Evolutionary conservation across 176 grass and related monocot species (phyloP).

Genomic region (sorghum (Sorghum bicolor)): Sorghum_bicolor_NCBIv3 NC_012875.2:549501-550000

Average conservation of each 20-base stretch:
- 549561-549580: neutral
- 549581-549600: too few relatives aligned
- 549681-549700: neutral
- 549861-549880: slow-evolving; percentile 34
- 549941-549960: slow-evolving; percentile 2
- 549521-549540: slow-evolving; percentile 52
- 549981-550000: slow-evolving; percentile 26
- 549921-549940: neutral
- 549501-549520: slow-evolving; percentile 46
- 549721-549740: neutral
- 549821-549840: too few relatives aligned
- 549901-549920: slow-evolving; percentile 33
- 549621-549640: too few relatives aligned
- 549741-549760: neutral
- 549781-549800: neutral
- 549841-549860: neutral
- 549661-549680: neutral
- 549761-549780: neutral
- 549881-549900: slow-evolving; percentile 31
- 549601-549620: neutral
- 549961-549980: slow-evolving; percentile 34
- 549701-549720: neutral
- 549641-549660: too few relatives aligned
- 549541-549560: neutral
- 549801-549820: neutral